Evolutionary conservation across 2,329 filamentous ascomycete species (phyloP).

Genomic region (Lanzia echinophila): DNA sequence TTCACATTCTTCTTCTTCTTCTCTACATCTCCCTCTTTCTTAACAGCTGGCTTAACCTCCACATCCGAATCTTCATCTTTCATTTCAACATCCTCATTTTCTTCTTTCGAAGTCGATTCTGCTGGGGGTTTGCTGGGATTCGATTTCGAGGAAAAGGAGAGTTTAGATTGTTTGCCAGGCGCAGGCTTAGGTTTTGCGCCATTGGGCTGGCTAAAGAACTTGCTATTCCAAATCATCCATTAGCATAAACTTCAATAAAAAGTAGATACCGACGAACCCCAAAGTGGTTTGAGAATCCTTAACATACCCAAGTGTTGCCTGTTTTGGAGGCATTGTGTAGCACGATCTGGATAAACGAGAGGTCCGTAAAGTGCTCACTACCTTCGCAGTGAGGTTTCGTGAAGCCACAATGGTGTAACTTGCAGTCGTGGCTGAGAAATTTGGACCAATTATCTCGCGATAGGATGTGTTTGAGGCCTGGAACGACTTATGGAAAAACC

Average conservation of each 20-base stretch:
- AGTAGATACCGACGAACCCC: conserved; percentile 47
- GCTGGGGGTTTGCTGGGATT: conserved; percentile 27
- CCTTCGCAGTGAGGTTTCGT: conserved; percentile 12
- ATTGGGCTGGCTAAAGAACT: conserved; percentile 71
- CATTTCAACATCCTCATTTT: conserved; percentile 25
- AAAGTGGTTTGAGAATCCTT: conserved; percentile 66
- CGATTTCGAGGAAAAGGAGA: conserved; percentile 64
- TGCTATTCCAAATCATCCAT: conserved; percentile 45
- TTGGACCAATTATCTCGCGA: no score
- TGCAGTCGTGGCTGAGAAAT: no score
- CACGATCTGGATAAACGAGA: conserved; percentile 14
- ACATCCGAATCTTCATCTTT: conserved; percentile 22
- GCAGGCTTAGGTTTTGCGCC: conserved; percentile 47
- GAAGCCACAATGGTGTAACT: conserved; percentile 28
- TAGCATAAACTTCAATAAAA: conserved; percentile 10
- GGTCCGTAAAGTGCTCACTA: conserved; percentile 15
- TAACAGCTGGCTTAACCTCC: conserved; percentile 17
- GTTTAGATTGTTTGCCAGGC: conserved; percentile 67
- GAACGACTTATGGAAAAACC: no score
- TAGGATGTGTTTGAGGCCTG: no score
- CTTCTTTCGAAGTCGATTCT: conserved; percentile 20
- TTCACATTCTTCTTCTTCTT: conserved; percentile 11
- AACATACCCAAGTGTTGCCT: conserved; percentile 86
- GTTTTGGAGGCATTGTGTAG: conserved; percentile 35
- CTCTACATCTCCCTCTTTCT: conserved; percentile 12